A percentile compares a stretch with the other conserved stretches of the same genome.
Evolutionary conservation across 2,329 filamentous ascomycete species (phyloP).

Genomic region (Grosmannia clavigera): DNA sequence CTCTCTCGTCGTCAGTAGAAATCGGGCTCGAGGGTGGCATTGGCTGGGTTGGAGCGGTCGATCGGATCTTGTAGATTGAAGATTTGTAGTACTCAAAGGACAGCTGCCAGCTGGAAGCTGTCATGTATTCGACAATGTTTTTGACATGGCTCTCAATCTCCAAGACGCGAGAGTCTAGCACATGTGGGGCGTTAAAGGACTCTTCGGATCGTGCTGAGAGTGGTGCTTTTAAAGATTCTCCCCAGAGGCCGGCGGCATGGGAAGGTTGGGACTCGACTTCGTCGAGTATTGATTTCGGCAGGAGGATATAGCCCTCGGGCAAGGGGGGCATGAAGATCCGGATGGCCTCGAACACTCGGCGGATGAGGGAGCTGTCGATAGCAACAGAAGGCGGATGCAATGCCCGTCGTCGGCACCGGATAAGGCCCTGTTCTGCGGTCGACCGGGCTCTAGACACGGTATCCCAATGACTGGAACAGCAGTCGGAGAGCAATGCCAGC

Average conservation of each 20-base stretch:
- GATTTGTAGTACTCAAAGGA: slow-evolving; percentile 47
- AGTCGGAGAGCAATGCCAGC: slow-evolving; percentile 51
- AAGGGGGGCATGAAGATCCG: slow-evolving; percentile 46
- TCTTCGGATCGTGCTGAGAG: slow-evolving; percentile 21
- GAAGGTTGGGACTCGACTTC: slow-evolving; percentile 17
- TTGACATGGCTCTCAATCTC: slow-evolving; percentile 44
- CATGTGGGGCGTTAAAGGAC: slow-evolving; percentile 20
- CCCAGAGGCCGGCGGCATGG: neutral
- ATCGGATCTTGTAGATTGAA: slow-evolving; percentile 38
- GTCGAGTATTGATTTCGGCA: slow-evolving; percentile 45
- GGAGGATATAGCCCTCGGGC: slow-evolving; percentile 42
- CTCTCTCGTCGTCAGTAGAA: slow-evolving; percentile 36
- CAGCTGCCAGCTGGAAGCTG: slow-evolving; percentile 49
- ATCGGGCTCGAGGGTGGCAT: slow-evolving; percentile 23
- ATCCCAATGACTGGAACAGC: slow-evolving; percentile 50
- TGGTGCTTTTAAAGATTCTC: slow-evolving; percentile 13
- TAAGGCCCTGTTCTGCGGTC: slow-evolving; percentile 6
- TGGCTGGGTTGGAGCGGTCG: slow-evolving; percentile 26
- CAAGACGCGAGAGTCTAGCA: slow-evolving; percentile 23
- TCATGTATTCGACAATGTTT: slow-evolving; percentile 49
- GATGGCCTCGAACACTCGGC: slow-evolving; percentile 41
- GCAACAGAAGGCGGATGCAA: slow-evolving; percentile 21
- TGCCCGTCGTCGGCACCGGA: slow-evolving; percentile 10
- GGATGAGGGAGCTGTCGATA: slow-evolving; percentile 38
- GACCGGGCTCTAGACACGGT: slow-evolving; percentile 11